These are phyloP conservation scores for Pleurotus eryngii DNA, from an alignment of 768 basidiomycete species.

Conservation along the genomic window DNA sequence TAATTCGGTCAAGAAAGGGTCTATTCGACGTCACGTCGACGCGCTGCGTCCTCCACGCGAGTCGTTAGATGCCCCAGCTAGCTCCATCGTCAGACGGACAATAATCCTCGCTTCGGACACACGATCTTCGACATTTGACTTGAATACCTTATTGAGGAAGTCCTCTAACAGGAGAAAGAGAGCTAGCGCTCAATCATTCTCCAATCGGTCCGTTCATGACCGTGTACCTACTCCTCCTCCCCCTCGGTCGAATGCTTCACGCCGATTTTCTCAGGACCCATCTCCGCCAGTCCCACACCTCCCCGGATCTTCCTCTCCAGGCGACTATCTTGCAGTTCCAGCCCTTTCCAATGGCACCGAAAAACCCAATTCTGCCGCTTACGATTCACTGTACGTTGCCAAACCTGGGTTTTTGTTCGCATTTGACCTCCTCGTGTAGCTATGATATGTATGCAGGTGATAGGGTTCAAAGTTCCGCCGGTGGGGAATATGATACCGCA, in stretches of 20 bases:
- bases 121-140: conserved; percentile 52
- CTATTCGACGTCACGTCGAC: conserved; percentile 31
- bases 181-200: conserved; percentile 55
- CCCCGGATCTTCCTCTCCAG: conserved; percentile 44
- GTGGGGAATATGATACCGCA: conserved; percentile 24
- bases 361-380: conserved; percentile 60
- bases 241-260: conserved; percentile 47
- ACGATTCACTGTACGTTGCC: conserved; percentile 72
- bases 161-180: conserved; percentile 59
- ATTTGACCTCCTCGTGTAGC: conserved; percentile 35
- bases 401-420: conserved; percentile 12
- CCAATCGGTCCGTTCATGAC: conserved; percentile 74
- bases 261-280: conserved; percentile 64
- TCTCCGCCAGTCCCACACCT: conserved; percentile 71
- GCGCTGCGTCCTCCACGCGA: conserved; percentile 39
- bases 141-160: conserved; percentile 53
- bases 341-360: conserved; percentile 42
- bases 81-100: conserved; percentile 69
- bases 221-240: conserved; percentile 87
- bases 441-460: conserved; percentile 81
- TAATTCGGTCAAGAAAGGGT: conserved; percentile 31
- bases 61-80: conserved; percentile 32
- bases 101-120: conserved; percentile 75
- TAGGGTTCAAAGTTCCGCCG: conserved; percentile 17
- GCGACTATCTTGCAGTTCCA: conserved; percentile 34